Evolutionary conservation across 2,329 filamentous ascomycete genomes (phyloP), one percentile per base, ranked within the genome.

Genomic region (Claviceps fusiformis): DNA sequence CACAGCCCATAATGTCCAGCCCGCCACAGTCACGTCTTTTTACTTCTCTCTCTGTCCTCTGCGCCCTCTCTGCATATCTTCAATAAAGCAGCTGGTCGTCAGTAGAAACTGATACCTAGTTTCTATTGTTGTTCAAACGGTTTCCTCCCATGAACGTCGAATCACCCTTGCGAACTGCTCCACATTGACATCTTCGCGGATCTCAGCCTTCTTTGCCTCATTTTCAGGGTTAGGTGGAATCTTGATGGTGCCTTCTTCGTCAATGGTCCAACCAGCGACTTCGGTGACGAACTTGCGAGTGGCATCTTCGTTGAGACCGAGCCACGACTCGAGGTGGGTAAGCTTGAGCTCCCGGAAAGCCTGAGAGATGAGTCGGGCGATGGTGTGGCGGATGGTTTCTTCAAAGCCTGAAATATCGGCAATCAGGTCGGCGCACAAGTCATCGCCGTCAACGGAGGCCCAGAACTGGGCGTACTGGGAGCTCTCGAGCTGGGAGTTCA

Each of bases 361-460:
- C 71, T 91, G 86, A 63, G 87, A 87, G 61, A 96, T 83, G 57
- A 95, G 88, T 49, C 86, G 82, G 53, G 90, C 91, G 67, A 98
- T 97, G 64, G 89, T 83, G 62, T 95, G 80, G 61, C 93, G 85
- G 75, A 98, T 86, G 57, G 92, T 76, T 69, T 97, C 92, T 77
- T 98, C 93, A 69, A 98, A 98, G 44, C 91, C 93, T 49, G 84
- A 80, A 53, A 97, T 91, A 65, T 98, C 95, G 64, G 92, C 93
- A 57, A 92, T 89, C 62, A 98, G 76, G 69, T 98, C 93, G 58
- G 92, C 91, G 74, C 95, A 97, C 56, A 96, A 80, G 70, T 98
- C 93, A 68, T 98, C 92, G 57, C 83, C 87, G 75, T 96, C 89
- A 56, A 97, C 79, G 9, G 89, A 91, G 49, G 83, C 81, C 93